Evolutionary conservation across 2,329 filamentous ascomycete genomes (phyloP).

Genomic region (Nigrograna mackinnonii): DNA sequence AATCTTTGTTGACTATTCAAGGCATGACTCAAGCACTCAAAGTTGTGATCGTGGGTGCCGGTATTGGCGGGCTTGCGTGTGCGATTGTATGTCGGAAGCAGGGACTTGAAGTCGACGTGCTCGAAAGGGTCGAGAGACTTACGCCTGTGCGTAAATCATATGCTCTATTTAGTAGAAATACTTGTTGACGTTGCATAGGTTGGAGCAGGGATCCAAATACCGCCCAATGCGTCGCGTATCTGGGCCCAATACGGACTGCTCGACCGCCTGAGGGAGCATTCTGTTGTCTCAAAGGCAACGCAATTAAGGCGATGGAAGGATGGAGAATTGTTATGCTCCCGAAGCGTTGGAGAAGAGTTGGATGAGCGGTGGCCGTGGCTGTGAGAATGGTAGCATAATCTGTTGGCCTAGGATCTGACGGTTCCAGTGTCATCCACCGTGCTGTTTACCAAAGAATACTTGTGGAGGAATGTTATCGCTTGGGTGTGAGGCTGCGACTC

Average conservation of each 20-base stretch:
- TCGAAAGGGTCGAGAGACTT: constrained; percentile 8
- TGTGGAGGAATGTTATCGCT: constrained; percentile 7
- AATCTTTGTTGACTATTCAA: too few species aligned
- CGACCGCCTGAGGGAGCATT: constrained; percentile 9
- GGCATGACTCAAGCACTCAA: constrained; percentile 1
- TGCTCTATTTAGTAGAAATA: neutral
- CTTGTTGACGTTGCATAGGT: constrained; percentile 6
- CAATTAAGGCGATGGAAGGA: constrained; percentile 10
- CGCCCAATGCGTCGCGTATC: constrained; percentile 15
- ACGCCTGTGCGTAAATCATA: constrained; percentile 6
- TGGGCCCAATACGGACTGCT: constrained; percentile 10
- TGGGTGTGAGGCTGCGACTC: constrained; percentile 10
- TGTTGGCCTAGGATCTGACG: neutral
- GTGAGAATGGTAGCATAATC: constrained; percentile 3
- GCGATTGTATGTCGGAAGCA: constrained; percentile 11
- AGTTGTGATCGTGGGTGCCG: constrained; percentile 15
- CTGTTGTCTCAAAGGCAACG: constrained; percentile 8
- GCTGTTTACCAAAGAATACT: constrained; percentile 17
- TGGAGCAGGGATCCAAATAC: constrained; percentile 19
- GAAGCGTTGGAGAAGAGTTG: constrained; percentile 11
- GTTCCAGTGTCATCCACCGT: constrained; percentile 14
- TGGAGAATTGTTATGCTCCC: constrained; percentile 8
- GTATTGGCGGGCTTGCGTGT: constrained; percentile 17
- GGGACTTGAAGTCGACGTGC: constrained; percentile 9
- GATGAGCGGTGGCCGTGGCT: constrained; percentile 12